Base-by-base conservation (phyloP, 257 asterid species). In the Nicotiana obtusifolia region DNA sequence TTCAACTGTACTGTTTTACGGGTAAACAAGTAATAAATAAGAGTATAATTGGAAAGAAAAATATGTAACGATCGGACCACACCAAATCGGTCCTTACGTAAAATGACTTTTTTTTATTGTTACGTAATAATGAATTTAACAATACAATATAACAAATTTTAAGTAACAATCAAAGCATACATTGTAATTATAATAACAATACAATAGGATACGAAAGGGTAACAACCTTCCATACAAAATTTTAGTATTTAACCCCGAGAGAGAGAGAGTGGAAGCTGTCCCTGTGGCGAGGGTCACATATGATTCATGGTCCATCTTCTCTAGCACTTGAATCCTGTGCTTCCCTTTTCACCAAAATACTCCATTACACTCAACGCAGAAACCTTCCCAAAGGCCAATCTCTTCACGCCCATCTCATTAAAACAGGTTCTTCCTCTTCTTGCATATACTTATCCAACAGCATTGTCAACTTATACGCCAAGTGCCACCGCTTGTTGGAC, bases 371-470 rank as follows among this genome's bases (percentile, higher is more conserved):
- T 30, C 89, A 80, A 41, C 84, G 8, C 5, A 90, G 83, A 80
- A 82, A 82, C 88, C 64, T 87, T 78, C 81, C 77, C n/a, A 80
- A 71, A 53, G 97, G 93, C 66, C 83, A 77, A 84, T 81, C 88
- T 81, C 83, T 94, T 83, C 97, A 94, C 85, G 89, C 90, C 78
- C 90, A 86, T 82, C 92, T 94, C 88, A 86, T 93, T 86, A 94
- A 91, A 84, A 79, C 87, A 53, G 97, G 90, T 56, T 65, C 75
- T 26, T 78, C 86, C 20, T 87, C 90, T 3, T 82, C 92, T 31
- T 87, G 88, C 84, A 35, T 91, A 22, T 82, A 85, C 86, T 83
- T 90, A 49, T 85, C 97, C 83, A 90, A 86, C 85, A 82, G 87
- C 67, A 88, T 94, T 82, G 90, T 93, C 90, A 90, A 83, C 85